Evolutionary conservation across 2,329 filamentous ascomycete species (phyloP).

Genomic region (Colletotrichum lindemuthianum): DNA sequence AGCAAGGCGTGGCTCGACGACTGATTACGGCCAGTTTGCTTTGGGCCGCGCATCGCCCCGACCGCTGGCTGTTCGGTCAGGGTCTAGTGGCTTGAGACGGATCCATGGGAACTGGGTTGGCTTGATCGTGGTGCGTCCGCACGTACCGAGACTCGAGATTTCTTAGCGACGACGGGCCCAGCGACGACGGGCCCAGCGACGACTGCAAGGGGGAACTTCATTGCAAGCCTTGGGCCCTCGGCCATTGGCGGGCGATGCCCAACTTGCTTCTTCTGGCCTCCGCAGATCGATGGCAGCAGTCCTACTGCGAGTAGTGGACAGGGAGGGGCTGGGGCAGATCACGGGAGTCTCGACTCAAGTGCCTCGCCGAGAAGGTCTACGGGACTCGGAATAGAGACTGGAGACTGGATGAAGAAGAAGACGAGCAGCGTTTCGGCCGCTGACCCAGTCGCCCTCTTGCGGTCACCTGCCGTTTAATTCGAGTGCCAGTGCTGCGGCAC

Average conservation of each 20-base stretch:
- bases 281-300: conserved; percentile 34
- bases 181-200: too few species aligned
- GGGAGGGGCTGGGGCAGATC: conserved; percentile 27
- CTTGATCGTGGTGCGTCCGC: conserved; percentile 16
- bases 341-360: conserved; percentile 21
- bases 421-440: neutral
- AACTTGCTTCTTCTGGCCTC: conserved; percentile 31
- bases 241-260: conserved; percentile 9
- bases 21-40: conserved; percentile 16
- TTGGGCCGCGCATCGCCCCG: conserved; percentile 1
- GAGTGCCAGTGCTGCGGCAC: conserved; percentile 24
- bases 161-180: conserved; percentile 10
- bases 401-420: neutral
- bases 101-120: conserved; percentile 15
- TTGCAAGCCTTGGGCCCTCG: conserved; percentile 20
- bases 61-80: neutral
- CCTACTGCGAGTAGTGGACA: conserved; percentile 18
- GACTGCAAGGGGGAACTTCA: conserved; percentile 25
- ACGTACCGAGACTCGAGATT: conserved; percentile 24
- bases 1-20: conserved; percentile 5
- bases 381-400: too few species aligned
- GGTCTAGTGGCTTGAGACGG: conserved; percentile 25
- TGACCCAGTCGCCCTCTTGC: neutral
- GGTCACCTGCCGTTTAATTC: neutral
- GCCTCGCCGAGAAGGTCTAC: conserved; percentile 12